phyloP scores from a whole-genome alignment of 495 filamentous ascomycete genomes.

The Tuber magnatum region DNA sequence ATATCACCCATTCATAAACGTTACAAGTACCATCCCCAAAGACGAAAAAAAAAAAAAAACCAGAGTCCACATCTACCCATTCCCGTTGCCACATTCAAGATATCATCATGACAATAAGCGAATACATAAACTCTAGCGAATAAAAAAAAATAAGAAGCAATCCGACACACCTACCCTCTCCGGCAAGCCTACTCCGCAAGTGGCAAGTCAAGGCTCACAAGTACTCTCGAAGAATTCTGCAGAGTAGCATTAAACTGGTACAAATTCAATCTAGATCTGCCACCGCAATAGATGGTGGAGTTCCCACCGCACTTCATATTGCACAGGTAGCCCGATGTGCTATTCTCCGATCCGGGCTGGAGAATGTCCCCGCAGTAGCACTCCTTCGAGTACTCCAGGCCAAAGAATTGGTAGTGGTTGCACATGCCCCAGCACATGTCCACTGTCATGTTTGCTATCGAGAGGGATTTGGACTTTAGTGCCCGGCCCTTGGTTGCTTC shows the following conservation, averaged over 20 bases:
- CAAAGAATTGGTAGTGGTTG: conserved; percentile 40
- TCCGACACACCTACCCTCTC: background rate
- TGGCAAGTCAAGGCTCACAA: conserved; percentile 1
- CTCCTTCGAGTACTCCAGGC: conserved; percentile 43
- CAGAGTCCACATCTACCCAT: background rate
- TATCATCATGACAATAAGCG: background rate
- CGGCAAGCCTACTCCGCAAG: background rate
- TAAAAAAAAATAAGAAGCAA: background rate
- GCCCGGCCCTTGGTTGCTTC: conserved; percentile 40
- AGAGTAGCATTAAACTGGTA: conserved; percentile 13
- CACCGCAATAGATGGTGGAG: conserved; percentile 9
- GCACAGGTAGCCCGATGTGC: conserved; percentile 5
- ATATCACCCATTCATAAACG: background rate
- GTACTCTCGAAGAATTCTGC: conserved; percentile 3
- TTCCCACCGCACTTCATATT: conserved; percentile 15
- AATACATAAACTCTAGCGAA: background rate
- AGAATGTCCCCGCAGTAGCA: conserved; percentile 43
- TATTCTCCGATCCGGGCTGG: conserved; percentile 13
- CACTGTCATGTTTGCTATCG: conserved; percentile 18
- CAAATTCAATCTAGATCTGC: conserved; percentile 11
- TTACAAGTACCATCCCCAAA: background rate
- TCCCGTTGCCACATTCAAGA: background rate
- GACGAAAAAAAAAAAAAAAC: no score
- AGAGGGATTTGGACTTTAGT: conserved; percentile 27
- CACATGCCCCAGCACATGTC: conserved; percentile 42